These are phyloP conservation scores for Eragrostis curvula DNA, from an alignment of 176 grass and related monocot genomes.

Conservation along the genomic window DNA sequence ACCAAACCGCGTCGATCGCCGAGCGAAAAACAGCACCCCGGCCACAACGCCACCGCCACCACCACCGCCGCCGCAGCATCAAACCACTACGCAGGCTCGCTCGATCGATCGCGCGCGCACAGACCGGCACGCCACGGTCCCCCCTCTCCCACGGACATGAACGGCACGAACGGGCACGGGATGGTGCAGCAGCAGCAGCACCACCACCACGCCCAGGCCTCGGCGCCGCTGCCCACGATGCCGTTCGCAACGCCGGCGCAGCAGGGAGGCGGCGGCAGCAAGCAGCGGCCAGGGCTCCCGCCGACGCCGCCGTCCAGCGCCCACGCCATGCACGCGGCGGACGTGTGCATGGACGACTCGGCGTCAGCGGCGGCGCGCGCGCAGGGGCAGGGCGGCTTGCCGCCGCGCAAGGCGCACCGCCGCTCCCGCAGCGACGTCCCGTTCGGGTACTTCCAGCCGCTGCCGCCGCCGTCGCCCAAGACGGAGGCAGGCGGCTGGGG, in stretches of 20 bases:
- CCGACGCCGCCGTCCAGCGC: constrained; percentile 45
- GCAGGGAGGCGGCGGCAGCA: background rate
- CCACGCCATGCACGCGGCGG: constrained; percentile 43
- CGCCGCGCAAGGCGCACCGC: constrained; percentile 73
- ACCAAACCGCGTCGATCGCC: constrained; percentile 50
- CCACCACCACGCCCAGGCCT: constrained; percentile 26
- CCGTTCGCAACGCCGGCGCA: background rate
- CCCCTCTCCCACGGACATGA: constrained; percentile 44
- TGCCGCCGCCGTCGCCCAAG: constrained; percentile 52
- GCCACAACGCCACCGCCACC: background rate
- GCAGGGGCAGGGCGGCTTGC: constrained; percentile 42
- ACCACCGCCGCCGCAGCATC: background rate
- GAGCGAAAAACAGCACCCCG: constrained; percentile 16
- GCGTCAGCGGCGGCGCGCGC: background rate
- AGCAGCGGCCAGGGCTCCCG: constrained; percentile 58
- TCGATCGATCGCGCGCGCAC: background rate
- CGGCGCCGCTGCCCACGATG: background rate
- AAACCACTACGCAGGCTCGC: background rate
- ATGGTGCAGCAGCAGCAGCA: constrained; percentile 62
- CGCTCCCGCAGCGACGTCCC: constrained; percentile 76
- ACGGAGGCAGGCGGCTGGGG: constrained; percentile 52
- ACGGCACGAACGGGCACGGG: constrained; percentile 58
- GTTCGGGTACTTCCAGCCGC: constrained; percentile 62
- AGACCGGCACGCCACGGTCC: background rate
- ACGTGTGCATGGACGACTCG: constrained; percentile 66